Evolutionary conservation across 768 basidiomycete species (phyloP).

Genomic region (Suillus subaureus): DNA sequence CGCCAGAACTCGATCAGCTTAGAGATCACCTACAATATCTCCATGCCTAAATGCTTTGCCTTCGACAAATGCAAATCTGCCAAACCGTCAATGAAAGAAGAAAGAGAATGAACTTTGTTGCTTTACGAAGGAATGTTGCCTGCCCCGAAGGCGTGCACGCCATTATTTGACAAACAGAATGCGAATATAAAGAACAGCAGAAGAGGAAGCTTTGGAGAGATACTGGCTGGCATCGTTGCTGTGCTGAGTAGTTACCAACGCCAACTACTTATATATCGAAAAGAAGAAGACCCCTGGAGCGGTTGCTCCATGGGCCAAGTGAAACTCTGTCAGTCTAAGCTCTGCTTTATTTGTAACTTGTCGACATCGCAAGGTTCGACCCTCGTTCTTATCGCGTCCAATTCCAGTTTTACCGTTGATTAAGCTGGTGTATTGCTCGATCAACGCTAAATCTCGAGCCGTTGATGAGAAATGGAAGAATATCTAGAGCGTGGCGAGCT

Average conservation of each 20-base stretch:
- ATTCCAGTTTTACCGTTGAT: no score
- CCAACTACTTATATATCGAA: not conserved
- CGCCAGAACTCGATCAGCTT: constrained; percentile 7
- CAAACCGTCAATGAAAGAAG: constrained; percentile 1
- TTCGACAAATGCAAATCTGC: constrained; percentile 82
- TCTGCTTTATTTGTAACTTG: no score
- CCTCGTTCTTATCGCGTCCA: no score
- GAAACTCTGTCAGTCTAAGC: not conserved
- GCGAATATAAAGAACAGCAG: constrained; percentile 53
- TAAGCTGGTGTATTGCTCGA: no score
- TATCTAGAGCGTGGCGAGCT: no score
- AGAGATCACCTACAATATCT: constrained; percentile 64
- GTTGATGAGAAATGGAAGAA: no score
- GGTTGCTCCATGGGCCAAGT: not conserved
- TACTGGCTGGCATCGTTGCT: constrained; percentile 23
- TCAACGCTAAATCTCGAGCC: no score
- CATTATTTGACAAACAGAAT: constrained; percentile 56
- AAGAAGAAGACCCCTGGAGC: not conserved
- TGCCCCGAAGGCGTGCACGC: constrained; percentile 76
- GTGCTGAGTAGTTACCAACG: no score
- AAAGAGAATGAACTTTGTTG: not conserved
- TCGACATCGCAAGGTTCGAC: no score
- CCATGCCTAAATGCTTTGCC: constrained; percentile 87
- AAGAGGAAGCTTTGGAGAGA: constrained; percentile 37
- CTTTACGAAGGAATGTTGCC: constrained; percentile 82